These are phyloP conservation scores for Annulohypoxylon nitens DNA, from an alignment of 495 filamentous ascomycete species.

Conservation along the genomic window DNA sequence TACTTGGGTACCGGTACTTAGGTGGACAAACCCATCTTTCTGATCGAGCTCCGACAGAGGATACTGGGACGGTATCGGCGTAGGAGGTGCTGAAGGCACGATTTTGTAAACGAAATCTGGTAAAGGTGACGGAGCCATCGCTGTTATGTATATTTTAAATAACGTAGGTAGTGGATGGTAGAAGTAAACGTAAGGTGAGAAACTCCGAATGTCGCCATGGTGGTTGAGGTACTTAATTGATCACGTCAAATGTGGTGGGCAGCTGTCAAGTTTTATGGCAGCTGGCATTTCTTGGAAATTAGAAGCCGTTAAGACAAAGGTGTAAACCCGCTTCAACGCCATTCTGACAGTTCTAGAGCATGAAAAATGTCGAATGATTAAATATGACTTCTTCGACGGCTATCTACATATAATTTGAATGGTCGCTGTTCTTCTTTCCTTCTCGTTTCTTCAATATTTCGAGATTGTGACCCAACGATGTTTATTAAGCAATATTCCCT, in stretches of 20 bases:
- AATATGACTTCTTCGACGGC: neutral
- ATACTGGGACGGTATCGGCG: conserved; percentile 61
- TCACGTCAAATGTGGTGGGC: neutral
- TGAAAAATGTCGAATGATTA: neutral
- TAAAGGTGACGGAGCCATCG: conserved; percentile 51
- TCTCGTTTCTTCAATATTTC: neutral
- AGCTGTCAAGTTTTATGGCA: conserved; percentile 17
- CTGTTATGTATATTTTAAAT: neutral
- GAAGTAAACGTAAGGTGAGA: neutral
- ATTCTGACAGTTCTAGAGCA: neutral
- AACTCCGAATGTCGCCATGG: neutral
- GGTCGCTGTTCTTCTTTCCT: neutral
- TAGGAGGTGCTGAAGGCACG: conserved; percentile 57
- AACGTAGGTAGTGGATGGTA: neutral
- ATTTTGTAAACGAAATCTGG: conserved; percentile 67
- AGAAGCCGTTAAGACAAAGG: neutral
- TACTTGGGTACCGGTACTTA: conserved; percentile 63
- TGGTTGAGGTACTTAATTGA: neutral
- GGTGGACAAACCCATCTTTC: conserved; percentile 67
- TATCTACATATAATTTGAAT: neutral
- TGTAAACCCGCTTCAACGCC: neutral
- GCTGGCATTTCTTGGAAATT: neutral
- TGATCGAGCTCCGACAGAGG: conserved; percentile 65
- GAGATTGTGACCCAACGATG: neutral
- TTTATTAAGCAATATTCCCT: too few relatives aligned